Evolutionary conservation across 176 grass and related monocot genomes (phyloP).

Genomic region (Themeda triandra): DNA sequence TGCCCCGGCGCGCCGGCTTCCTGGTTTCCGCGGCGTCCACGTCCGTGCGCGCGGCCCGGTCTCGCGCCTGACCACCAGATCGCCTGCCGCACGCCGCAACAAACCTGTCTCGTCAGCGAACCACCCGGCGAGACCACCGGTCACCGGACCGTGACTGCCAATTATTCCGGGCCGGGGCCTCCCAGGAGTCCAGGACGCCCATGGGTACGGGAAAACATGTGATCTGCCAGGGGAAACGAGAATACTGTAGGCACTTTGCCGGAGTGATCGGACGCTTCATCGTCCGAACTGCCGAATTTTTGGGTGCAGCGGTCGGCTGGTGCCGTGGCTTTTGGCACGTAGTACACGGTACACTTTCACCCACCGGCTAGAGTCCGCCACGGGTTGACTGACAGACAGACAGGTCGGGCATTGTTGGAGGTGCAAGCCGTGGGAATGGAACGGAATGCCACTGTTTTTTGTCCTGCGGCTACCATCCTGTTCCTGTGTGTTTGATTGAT

Average conservation of each 20-base stretch:
- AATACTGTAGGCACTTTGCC: too few species aligned
- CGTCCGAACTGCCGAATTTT: neutral
- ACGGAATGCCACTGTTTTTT: neutral
- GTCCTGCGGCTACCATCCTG: neutral
- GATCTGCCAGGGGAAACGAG: neutral
- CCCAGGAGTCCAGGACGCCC: too few species aligned
- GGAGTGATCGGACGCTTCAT: neutral
- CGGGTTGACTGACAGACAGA: neutral
- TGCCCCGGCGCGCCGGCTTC: neutral
- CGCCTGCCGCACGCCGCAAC: neutral
- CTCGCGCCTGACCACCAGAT: neutral
- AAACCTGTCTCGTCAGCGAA: neutral
- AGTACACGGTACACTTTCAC: neutral
- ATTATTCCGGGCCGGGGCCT: neutral
- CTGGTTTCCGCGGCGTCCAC: constrained; percentile 24
- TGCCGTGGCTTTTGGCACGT: neutral
- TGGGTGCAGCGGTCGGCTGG: constrained; percentile 3
- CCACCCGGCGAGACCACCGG: neutral
- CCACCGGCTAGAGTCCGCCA: neutral
- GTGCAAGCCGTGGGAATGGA: neutral
- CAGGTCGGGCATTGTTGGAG: neutral
- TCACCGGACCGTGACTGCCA: neutral
- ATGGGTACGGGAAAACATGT: neutral
- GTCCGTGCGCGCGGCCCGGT: neutral
- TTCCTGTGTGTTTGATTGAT: neutral